Evolutionary conservation across 768 basidiomycete genomes (phyloP).

Genomic region (Rhizopogon roseolus): DNA sequence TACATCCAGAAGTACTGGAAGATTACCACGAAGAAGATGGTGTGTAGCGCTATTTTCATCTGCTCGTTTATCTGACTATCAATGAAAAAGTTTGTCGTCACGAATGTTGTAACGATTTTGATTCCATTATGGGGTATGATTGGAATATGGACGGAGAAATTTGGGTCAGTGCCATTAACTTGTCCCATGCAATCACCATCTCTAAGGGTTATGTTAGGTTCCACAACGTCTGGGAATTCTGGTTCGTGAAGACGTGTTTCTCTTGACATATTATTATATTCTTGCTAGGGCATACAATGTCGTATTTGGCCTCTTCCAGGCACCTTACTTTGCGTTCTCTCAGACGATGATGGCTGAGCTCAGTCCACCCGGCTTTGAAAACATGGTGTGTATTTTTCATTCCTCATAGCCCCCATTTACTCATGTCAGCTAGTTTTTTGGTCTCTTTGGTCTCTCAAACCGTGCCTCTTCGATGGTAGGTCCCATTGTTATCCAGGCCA

Average conservation of each 20-base stretch:
- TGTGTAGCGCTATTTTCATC: conserved; percentile 17
- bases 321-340: conserved; percentile 82
- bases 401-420: neutral
- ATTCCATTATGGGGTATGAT: conserved; percentile 87
- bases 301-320: conserved; percentile 76
- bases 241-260: conserved; percentile 49
- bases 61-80: neutral
- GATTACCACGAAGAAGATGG: conserved; percentile 80
- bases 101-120: conserved; percentile 69
- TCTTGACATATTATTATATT: neutral
- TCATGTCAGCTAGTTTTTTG: conserved; percentile 59
- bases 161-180: conserved; percentile 46
- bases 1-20: conserved; percentile 78
- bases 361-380: conserved; percentile 83
- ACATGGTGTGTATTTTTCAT: conserved; percentile 43
- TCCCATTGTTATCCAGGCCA: conserved; percentile 73
- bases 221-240: conserved; percentile 86
- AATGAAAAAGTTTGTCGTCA: conserved; percentile 57
- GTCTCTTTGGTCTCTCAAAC: conserved; percentile 79
- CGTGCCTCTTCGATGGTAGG: conserved; percentile 63
- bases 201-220: conserved; percentile 35
- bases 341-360: conserved; percentile 90
- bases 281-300: conserved; percentile 67
- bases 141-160: conserved; percentile 71
- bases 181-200: too few species aligned